These are phyloP conservation scores for Citrus trifoliata DNA, from an alignment of 345 rosid species.

Conservation along the genomic window DNA sequence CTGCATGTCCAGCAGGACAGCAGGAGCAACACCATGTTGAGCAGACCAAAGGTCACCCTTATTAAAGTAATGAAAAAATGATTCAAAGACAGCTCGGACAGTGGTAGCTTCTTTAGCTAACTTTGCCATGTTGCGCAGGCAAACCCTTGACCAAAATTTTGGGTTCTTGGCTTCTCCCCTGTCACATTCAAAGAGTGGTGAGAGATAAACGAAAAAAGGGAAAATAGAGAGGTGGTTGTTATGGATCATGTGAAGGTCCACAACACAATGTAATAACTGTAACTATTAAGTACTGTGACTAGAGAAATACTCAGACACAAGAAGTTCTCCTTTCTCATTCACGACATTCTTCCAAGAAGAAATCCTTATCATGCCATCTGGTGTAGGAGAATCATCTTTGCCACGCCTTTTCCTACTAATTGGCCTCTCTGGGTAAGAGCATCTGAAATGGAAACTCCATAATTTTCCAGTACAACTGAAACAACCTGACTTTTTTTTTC, in stretches of 20 bases:
- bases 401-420: conserved; percentile 9
- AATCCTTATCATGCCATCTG: conserved; percentile 39
- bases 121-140: conserved; percentile 57
- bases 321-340: conserved; percentile 60
- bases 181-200: conserved; percentile 1
- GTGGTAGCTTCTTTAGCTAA: conserved; percentile 74
- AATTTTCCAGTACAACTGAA: conserved; percentile 68
- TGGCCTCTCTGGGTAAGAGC: conserved; percentile 22
- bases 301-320: conserved; percentile 46
- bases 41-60: conserved; percentile 57
- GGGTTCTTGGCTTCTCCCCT: conserved; percentile 60
- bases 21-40: conserved; percentile 55
- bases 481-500: conserved; percentile 43
- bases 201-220: not conserved
- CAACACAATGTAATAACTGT: not conserved
- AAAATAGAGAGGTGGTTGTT: not conserved
- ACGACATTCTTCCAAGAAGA: conserved; percentile 62
- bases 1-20: conserved; percentile 58
- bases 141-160: conserved; percentile 66
- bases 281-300: conserved; percentile 6
- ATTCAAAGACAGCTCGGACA: conserved; percentile 63
- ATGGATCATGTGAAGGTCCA: conserved; percentile 1
- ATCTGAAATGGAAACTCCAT: conserved; percentile 31
- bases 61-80: conserved; percentile 65
- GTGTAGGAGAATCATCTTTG: conserved; percentile 26